Evolutionary conservation across 2,329 filamentous ascomycete species (phyloP).

Genomic region (Lizonia empirigonia): DNA sequence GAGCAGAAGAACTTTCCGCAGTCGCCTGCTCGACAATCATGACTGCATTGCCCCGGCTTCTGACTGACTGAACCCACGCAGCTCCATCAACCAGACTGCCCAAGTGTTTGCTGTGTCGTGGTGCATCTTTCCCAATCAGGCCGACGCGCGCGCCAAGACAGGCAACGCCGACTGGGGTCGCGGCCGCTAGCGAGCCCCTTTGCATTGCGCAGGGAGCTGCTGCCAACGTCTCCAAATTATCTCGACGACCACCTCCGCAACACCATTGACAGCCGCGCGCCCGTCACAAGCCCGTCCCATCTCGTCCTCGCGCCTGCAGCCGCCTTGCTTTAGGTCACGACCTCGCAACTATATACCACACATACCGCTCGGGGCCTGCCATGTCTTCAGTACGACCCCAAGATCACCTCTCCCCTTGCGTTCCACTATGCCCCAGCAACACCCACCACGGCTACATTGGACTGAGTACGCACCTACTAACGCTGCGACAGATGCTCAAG

Average conservation of each 20-base stretch:
- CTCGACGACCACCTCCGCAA: slow-evolving; percentile 42
- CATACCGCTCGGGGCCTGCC: slow-evolving; percentile 29
- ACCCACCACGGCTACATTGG: slow-evolving; percentile 20
- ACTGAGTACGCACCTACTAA: slow-evolving; percentile 36
- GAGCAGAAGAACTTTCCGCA: background rate
- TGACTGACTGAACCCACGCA: too few relatives aligned
- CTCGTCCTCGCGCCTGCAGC: slow-evolving; percentile 27
- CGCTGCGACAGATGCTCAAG: slow-evolving; percentile 61
- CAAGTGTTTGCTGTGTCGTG: slow-evolving; percentile 3
- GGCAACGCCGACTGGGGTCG: slow-evolving; percentile 41
- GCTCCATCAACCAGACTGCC: background rate
- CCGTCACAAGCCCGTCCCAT: slow-evolving; percentile 24
- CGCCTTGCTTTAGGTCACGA: slow-evolving; percentile 28
- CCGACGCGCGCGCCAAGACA: slow-evolving; percentile 37
- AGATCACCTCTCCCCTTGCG: slow-evolving; percentile 29
- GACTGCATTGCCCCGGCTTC: background rate
- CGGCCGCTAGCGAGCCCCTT: slow-evolving; percentile 48
- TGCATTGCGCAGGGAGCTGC: slow-evolving; percentile 44
- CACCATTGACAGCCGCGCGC: slow-evolving; percentile 31
- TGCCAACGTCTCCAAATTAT: slow-evolving; percentile 50
- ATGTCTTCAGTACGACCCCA: slow-evolving; percentile 49
- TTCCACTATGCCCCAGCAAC: slow-evolving; percentile 28
- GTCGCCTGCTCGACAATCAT: background rate
- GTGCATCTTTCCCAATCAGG: slow-evolving; percentile 23
- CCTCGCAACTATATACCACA: slow-evolving; percentile 27